phyloP scores from a whole-genome alignment of 345 rosid genomes.

The Kandelia obovata region DNA sequence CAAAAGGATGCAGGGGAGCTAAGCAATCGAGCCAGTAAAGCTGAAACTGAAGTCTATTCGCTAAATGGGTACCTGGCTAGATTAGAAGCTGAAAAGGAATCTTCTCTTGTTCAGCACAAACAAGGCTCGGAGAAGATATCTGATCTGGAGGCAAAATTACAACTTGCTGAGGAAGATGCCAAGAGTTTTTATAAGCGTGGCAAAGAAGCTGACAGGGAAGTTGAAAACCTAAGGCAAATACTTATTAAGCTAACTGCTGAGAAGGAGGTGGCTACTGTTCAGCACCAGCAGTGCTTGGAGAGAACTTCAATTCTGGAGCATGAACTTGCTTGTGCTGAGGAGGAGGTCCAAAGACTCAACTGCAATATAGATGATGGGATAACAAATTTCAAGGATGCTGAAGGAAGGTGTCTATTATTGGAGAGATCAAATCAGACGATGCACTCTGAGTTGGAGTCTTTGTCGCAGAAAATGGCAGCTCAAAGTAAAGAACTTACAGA shows the following conservation, averaged over 20 bases:
- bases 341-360: slow-evolving; percentile 67
- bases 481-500: slow-evolving; percentile 75
- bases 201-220: slow-evolving; percentile 64
- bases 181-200: slow-evolving; percentile 45
- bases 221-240: slow-evolving; percentile 60
- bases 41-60: slow-evolving; percentile 52
- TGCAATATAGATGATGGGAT: slow-evolving; percentile 61
- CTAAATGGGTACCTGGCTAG: slow-evolving; percentile 53
- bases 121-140: slow-evolving; percentile 57
- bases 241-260: slow-evolving; percentile 55
- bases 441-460: slow-evolving; percentile 63
- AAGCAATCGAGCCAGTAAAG: slow-evolving; percentile 54
- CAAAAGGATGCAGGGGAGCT: slow-evolving; percentile 61
- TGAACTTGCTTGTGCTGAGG: slow-evolving; percentile 52
- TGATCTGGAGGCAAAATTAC: slow-evolving; percentile 56
- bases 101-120: slow-evolving; percentile 47
- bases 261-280: slow-evolving; percentile 61
- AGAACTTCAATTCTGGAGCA: slow-evolving; percentile 62
- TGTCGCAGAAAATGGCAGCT: slow-evolving; percentile 51
- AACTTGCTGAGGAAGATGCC: slow-evolving; percentile 56
- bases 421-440: slow-evolving; percentile 75
- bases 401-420: slow-evolving; percentile 70
- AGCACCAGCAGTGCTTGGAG: slow-evolving; percentile 71
- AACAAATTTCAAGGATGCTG: slow-evolving; percentile 66
- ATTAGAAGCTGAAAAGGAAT: slow-evolving; percentile 67